phyloP scores from a whole-genome alignment of 1,284 basidiomycete species.

The Ganoderma sp. region DNA sequence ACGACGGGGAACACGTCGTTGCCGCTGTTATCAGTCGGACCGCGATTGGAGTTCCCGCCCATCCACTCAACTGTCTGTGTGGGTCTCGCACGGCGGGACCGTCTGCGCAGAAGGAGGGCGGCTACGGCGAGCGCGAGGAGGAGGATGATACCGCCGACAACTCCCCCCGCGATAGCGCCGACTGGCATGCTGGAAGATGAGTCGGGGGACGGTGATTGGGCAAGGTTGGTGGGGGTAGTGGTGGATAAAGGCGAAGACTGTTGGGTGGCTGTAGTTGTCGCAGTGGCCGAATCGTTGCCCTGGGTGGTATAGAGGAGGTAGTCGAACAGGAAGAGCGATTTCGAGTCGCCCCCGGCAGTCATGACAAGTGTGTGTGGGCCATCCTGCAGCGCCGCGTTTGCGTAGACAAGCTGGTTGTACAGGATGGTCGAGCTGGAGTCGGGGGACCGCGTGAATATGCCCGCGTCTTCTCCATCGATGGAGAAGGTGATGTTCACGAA shows the following conservation, averaged over 20 bases:
- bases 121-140: not conserved
- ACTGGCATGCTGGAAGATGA: not conserved
- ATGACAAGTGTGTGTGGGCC: conserved; percentile 31
- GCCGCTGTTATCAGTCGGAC: too few relatives aligned
- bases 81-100: not conserved
- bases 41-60: too few relatives aligned
- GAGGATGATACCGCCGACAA: not conserved
- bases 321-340: conserved; percentile 32
- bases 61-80: not conserved
- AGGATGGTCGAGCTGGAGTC: not conserved
- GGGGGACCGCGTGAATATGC: not conserved
- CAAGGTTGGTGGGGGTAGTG: not conserved
- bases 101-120: not conserved
- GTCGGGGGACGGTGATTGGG: not conserved
- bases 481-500: not conserved
- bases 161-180: not conserved
- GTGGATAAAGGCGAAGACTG: not conserved
- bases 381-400: conserved; percentile 26
- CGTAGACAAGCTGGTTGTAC: conserved; percentile 26
- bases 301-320: conserved; percentile 29
- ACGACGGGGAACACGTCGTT: too few relatives aligned
- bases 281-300: not conserved
- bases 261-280: not conserved
- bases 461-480: not conserved
- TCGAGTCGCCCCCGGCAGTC: conserved; percentile 1